A percentile compares a stretch with the other conserved stretches of the same genome.
These are phyloP conservation scores for Phoma herbarum DNA, from an alignment of 2,329 filamentous ascomycete species.

Conservation along the genomic window DNA sequence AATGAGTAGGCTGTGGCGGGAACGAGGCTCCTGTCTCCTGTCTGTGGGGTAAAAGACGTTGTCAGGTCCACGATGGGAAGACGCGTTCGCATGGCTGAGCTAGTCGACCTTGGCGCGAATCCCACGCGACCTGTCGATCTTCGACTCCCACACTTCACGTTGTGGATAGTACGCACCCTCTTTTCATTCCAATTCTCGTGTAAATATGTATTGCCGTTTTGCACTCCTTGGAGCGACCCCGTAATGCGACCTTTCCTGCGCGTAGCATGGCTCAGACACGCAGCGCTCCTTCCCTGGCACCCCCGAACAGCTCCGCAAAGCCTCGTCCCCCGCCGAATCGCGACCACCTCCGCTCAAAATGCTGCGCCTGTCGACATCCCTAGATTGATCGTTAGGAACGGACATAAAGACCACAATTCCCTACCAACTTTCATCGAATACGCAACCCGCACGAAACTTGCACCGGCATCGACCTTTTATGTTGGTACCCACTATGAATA, in stretches of 20 bases:
- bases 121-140: conserved; percentile 27
- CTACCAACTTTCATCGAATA: conserved; percentile 72
- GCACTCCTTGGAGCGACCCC: conserved; percentile 1
- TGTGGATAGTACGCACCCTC: conserved; percentile 3
- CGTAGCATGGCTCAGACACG: conserved; percentile 34
- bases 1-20: too few species aligned
- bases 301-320: conserved; percentile 33
- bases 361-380: conserved; percentile 39
- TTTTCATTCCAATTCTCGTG: conserved; percentile 12
- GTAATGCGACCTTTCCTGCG: conserved; percentile 42
- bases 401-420: conserved; percentile 65
- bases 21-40: too few species aligned
- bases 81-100: conserved; percentile 28
- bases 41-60: conserved; percentile 12
- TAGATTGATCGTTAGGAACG: conserved; percentile 39
- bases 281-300: conserved; percentile 33
- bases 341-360: conserved; percentile 37
- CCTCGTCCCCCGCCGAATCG: conserved; percentile 38
- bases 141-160: conserved; percentile 3
- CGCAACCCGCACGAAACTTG: conserved; percentile 65
- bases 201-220: conserved; percentile 36
- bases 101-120: conserved; percentile 33
- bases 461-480: conserved; percentile 67
- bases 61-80: conserved; percentile 7
- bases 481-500: conserved; percentile 83